These are phyloP conservation scores for Hypocrella siamensis DNA, from an alignment of 2,329 filamentous ascomycete species.

Conservation along the genomic window DNA sequence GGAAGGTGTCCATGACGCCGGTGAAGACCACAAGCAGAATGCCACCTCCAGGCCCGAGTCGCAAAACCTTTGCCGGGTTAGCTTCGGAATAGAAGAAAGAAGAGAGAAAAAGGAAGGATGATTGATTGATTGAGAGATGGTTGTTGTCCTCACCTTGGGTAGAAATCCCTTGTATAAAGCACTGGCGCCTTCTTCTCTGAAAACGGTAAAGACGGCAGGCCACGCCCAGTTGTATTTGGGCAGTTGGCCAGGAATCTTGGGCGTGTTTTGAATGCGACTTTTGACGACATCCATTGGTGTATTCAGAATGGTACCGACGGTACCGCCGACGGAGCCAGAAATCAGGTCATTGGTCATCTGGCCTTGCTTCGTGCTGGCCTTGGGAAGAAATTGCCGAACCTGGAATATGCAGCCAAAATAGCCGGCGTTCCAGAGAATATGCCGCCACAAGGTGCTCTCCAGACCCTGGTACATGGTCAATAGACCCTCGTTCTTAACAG, in stretches of 20 bases:
- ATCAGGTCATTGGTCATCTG: constrained; percentile 81
- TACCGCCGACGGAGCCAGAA: constrained; percentile 78
- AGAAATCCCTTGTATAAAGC: constrained; percentile 97
- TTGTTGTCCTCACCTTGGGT: constrained; percentile 68
- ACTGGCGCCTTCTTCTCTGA: constrained; percentile 80
- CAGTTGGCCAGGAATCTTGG: constrained; percentile 61
- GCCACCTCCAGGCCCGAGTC: constrained; percentile 40
- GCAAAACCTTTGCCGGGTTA: constrained; percentile 17
- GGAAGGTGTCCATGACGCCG: constrained; percentile 87
- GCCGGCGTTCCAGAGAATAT: constrained; percentile 77
- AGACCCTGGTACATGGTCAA: constrained; percentile 92
- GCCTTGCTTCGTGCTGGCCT: constrained; percentile 61
- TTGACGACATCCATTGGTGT: constrained; percentile 97
- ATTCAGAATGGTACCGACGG: constrained; percentile 77
- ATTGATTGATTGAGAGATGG: constrained; percentile 14
- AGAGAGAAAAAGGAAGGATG: too few relatives aligned
- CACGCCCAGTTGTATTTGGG: constrained; percentile 99
- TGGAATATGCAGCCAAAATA: constrained; percentile 99
- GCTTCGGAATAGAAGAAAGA: too few relatives aligned
- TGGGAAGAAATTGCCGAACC: constrained; percentile 70
- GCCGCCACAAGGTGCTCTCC: constrained; percentile 92
- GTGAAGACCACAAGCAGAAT: constrained; percentile 76
- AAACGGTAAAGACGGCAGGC: constrained; percentile 70
- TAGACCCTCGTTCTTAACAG: constrained; percentile 65
- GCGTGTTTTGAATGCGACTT: constrained; percentile 89